Evolutionary conservation across 2,329 filamentous ascomycete genomes (phyloP).

Genomic region (Hymenoscyphus salicellus): DNA sequence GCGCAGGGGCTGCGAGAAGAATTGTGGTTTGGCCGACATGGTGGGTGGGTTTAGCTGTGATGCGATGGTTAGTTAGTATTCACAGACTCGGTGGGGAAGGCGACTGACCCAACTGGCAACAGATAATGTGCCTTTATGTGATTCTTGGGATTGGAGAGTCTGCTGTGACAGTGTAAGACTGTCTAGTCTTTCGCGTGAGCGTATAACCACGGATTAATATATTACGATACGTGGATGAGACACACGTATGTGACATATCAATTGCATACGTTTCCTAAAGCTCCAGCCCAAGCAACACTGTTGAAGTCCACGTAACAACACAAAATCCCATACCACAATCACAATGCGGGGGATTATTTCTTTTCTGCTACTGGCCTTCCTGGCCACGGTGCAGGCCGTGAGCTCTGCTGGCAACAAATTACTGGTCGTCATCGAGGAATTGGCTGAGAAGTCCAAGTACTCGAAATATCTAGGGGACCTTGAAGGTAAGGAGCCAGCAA

Average conservation of each 20-base stretch:
- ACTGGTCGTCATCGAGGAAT: constrained; percentile 82
- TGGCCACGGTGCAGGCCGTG: constrained; percentile 67
- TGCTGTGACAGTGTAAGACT: too few relatives aligned
- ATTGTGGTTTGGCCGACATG: constrained; percentile 68
- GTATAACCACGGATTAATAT: too few relatives aligned
- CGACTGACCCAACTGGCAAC: constrained; percentile 37
- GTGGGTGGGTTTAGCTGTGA: constrained; percentile 29
- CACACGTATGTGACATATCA: too few relatives aligned
- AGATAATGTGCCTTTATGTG: constrained; percentile 11
- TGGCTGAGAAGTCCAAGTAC: constrained; percentile 76
- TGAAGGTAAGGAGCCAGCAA: constrained; percentile 51
- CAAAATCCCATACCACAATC: constrained; percentile 31
- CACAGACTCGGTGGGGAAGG: constrained; percentile 1
- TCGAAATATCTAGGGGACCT: constrained; percentile 76
- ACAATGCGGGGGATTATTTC: constrained; percentile 73
- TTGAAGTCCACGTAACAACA: constrained; percentile 20
- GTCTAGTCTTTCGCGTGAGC: too few relatives aligned
- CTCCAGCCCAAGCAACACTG: constrained; percentile 21
- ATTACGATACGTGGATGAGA: too few relatives aligned
- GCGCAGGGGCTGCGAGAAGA: constrained; percentile 79
- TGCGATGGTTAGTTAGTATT: constrained; percentile 21
- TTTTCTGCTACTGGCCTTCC: constrained; percentile 64
- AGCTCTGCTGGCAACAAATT: constrained; percentile 78
- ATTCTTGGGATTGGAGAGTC: constrained; percentile 18
- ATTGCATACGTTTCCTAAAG: constrained; percentile 39